Conservation (phyloP, 306 rosid species). For the Castanea mollissima region DNA sequence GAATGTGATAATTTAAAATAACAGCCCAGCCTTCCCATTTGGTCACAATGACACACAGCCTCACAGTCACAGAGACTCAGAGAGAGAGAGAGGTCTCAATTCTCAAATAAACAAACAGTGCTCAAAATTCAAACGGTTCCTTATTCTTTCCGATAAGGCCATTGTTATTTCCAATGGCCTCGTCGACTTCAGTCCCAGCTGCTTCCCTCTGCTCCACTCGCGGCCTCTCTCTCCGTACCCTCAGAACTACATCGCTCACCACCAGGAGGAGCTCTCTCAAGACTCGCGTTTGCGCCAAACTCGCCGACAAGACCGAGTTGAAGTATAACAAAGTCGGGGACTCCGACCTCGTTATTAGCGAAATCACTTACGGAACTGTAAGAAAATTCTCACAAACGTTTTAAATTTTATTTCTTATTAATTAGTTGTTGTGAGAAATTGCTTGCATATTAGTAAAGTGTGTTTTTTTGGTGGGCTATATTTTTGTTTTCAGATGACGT, state of each 20-base stretch:
- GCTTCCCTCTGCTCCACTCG: constrained; percentile 17
- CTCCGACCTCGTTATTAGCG: constrained; percentile 81
- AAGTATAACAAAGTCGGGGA: constrained; percentile 74
- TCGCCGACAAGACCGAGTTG: constrained; percentile 29
- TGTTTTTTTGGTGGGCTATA: background rate
- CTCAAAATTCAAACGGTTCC: background rate
- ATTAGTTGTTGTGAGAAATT: no score
- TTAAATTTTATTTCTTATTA: background rate
- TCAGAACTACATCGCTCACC: constrained; percentile 5
- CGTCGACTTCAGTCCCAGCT: constrained; percentile 10
- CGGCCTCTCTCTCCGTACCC: background rate
- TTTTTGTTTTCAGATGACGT: constrained; percentile 62
- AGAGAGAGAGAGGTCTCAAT: no score
- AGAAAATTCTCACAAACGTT: background rate
- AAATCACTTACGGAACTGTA: constrained; percentile 84
- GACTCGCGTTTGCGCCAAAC: constrained; percentile 32
- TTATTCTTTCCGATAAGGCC: constrained; percentile 22
- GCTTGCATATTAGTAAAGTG: background rate
- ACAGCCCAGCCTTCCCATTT: no score
- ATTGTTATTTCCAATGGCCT: constrained; percentile 30
- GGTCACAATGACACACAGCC: no score
- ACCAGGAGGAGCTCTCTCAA: constrained; percentile 11
- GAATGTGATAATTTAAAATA: no score
- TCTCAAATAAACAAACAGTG: no score
- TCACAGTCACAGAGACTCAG: no score